Percentiles rank a stretch among this genome's conserved stretches.
Evolutionary conservation across 2,329 filamentous ascomycete genomes (phyloP).

Genomic region (Colletotrichum lupini): DNA sequence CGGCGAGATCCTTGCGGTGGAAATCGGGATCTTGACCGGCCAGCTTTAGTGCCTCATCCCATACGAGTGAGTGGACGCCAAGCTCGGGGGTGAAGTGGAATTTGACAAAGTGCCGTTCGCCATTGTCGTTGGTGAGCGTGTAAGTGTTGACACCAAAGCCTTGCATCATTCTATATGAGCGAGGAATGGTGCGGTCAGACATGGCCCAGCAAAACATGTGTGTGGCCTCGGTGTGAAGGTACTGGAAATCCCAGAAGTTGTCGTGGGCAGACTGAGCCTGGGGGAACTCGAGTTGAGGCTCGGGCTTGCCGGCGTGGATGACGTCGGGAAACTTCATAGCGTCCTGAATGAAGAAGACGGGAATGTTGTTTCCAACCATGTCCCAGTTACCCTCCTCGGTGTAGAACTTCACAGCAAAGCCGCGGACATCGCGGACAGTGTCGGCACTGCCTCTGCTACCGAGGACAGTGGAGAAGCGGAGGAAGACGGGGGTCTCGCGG

Average conservation of each 20-base stretch:
- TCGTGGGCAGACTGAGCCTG: constrained; percentile 79
- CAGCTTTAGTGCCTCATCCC: constrained; percentile 83
- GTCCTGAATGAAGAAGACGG: constrained; percentile 82
- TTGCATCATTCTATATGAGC: constrained; percentile 86
- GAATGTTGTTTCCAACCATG: constrained; percentile 75
- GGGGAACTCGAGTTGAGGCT: constrained; percentile 77
- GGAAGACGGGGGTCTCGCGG: constrained; percentile 74
- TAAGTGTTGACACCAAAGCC: constrained; percentile 88
- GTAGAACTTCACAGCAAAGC: constrained; percentile 83
- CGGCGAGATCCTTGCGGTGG: constrained; percentile 80
- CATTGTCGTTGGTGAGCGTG: constrained; percentile 74
- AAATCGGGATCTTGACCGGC: constrained; percentile 82
- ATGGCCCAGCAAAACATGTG: constrained; percentile 86
- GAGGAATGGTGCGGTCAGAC: constrained; percentile 78
- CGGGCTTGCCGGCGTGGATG: constrained; percentile 71
- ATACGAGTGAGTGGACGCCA: constrained; percentile 80
- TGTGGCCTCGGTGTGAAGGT: constrained; percentile 75
- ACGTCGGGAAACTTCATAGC: constrained; percentile 80
- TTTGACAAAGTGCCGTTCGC: constrained; percentile 79
- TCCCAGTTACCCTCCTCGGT: constrained; percentile 84
- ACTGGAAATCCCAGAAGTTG: constrained; percentile 82
- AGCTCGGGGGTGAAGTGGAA: constrained; percentile 81
- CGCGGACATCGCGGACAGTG: constrained; percentile 83
- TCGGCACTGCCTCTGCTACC: constrained; percentile 82
- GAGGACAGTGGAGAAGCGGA: constrained; percentile 83